Percentiles rank a stretch among this genome's conserved stretches.
Evolutionary conservation across 1,139 yeast species (phyloP).

Genomic region (Kurtzmaniella natalensis): DNA sequence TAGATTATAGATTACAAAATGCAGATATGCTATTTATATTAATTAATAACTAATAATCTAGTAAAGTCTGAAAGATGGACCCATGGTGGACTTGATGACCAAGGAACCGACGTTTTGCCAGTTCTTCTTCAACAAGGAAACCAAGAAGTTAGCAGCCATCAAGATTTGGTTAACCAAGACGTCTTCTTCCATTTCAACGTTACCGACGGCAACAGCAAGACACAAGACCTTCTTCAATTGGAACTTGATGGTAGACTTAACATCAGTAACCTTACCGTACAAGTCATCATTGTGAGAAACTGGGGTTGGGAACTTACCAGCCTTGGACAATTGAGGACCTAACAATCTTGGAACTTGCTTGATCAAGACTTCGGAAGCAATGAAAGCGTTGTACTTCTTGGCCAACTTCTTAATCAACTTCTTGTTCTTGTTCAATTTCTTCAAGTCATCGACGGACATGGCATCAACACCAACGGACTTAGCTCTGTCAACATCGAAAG

Average conservation of each 20-base stretch:
- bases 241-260: slow-evolving; percentile 99
- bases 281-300: slow-evolving; percentile 99
- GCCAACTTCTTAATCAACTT: slow-evolving; percentile 99
- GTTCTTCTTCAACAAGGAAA: slow-evolving; percentile 99
- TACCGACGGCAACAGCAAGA: slow-evolving; percentile 95
- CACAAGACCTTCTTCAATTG: slow-evolving; percentile 96
- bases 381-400: slow-evolving; percentile 99
- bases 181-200: slow-evolving; percentile 98
- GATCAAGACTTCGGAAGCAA: slow-evolving; percentile 98
- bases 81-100: slow-evolving; percentile 99
- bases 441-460: slow-evolving; percentile 99
- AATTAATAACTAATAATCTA: slow-evolving; percentile 36
- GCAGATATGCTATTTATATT: not conserved
- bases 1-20: not conserved
- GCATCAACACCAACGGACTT: slow-evolving; percentile 99
- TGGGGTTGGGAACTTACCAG: slow-evolving; percentile 99
- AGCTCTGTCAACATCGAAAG: slow-evolving; percentile 99
- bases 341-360: slow-evolving; percentile 99
- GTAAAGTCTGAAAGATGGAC: slow-evolving; percentile 99
- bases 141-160: slow-evolving; percentile 99
- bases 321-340: slow-evolving; percentile 99
- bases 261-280: slow-evolving; percentile 93
- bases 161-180: slow-evolving; percentile 95
- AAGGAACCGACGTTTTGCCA: slow-evolving; percentile 99
- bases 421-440: slow-evolving; percentile 99